Percentiles rank a stretch among this genome's conserved stretches.
Evolutionary conservation across 345 rosid species (phyloP).

Genomic region (Eucalyptus decipiens): DNA sequence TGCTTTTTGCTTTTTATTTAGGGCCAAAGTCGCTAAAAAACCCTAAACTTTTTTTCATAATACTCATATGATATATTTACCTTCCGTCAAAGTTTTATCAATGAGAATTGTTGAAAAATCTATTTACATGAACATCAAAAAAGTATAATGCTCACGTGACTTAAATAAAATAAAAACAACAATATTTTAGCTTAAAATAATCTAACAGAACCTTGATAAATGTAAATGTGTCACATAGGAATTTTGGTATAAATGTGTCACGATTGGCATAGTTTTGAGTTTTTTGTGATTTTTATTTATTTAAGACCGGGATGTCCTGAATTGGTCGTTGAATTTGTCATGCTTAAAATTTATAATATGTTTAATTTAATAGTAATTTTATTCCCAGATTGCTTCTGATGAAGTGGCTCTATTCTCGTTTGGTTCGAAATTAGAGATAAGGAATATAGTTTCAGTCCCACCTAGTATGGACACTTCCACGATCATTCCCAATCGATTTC

Average conservation of each 20-base stretch:
- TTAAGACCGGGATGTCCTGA: not conserved
- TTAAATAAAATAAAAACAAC: no score
- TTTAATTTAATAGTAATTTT: not conserved
- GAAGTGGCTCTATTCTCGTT: not conserved
- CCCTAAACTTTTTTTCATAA: no score
- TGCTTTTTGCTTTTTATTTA: no score
- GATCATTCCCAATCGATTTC: not conserved
- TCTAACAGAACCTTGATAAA: not conserved
- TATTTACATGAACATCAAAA: no score
- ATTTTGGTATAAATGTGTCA: no score
- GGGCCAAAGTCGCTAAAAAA: not conserved
- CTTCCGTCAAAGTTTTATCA: not conserved
- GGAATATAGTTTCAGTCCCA: not conserved
- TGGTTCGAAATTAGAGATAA: not conserved
- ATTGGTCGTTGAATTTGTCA: not conserved
- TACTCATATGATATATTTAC: no score
- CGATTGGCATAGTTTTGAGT: no score
- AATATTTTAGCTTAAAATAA: not conserved
- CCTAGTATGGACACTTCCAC: not conserved
- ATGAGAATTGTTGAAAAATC: no score
- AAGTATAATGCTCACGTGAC: rapidly evolving
- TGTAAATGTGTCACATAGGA: not conserved
- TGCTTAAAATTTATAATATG: not conserved
- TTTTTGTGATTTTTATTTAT: not conserved
- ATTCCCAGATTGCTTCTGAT: not conserved